Evolutionary conservation across 2,329 filamentous ascomycete genomes (phyloP).

Genomic region (Cordyceps cicadae): DNA sequence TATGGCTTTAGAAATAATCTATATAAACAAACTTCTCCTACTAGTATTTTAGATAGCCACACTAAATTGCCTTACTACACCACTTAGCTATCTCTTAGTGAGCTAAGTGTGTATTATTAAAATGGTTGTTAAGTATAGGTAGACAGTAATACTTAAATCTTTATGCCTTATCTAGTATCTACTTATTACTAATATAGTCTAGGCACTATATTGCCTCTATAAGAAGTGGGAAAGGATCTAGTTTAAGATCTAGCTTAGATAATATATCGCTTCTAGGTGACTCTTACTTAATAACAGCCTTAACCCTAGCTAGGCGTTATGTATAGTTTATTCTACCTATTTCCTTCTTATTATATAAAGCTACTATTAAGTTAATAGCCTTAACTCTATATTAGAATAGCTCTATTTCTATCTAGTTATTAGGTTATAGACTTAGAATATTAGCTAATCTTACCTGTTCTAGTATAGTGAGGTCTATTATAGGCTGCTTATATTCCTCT

Average conservation of each 20-base stretch:
- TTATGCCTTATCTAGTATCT: conserved; percentile 12
- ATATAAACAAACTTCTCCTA: neutral
- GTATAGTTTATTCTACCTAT: conserved; percentile 13
- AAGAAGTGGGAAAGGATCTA: conserved; percentile 14
- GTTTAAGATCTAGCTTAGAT: neutral
- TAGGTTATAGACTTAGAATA: conserved; percentile 15
- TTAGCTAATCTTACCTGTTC: conserved; percentile 15
- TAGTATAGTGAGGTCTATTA: conserved; percentile 16
- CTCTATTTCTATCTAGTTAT: conserved; percentile 13
- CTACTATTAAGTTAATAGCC: conserved; percentile 16
- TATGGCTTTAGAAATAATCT: neutral
- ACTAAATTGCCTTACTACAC: neutral
- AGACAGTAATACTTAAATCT: neutral
- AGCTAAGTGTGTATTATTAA: neutral
- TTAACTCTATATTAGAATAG: conserved; percentile 13
- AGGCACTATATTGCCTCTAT: conserved; percentile 16
- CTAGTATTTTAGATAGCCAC: neutral
- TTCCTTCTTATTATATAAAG: conserved; percentile 18
- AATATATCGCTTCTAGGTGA: neutral
- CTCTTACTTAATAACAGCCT: neutral
- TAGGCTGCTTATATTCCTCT: conserved; percentile 16
- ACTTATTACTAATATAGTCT: conserved; percentile 15
- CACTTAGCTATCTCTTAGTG: neutral
- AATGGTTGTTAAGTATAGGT: neutral
- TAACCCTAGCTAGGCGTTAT: neutral